phyloP scores from a whole-genome alignment of 164 flowering plant species.

The Dillenia turbinata region DNA sequence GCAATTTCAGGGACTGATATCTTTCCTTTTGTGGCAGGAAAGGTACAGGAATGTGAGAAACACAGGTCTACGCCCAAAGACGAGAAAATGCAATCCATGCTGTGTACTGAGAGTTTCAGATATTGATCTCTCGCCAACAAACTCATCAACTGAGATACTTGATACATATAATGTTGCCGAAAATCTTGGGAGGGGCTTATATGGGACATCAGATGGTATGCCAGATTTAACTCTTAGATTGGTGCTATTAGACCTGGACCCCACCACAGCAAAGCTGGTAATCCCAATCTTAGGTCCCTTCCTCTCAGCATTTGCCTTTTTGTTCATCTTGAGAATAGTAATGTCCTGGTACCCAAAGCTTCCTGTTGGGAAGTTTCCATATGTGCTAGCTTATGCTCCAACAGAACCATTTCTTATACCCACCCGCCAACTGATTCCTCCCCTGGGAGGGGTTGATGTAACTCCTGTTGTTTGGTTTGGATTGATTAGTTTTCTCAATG shows the following conservation, averaged over 20 bases:
- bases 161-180: neutral
- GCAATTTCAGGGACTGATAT: too few species aligned
- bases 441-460: slow-evolving; percentile 95
- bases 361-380: slow-evolving; percentile 90
- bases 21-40: neutral
- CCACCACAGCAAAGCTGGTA: slow-evolving; percentile 73
- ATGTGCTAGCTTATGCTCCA: slow-evolving; percentile 86
- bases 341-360: slow-evolving; percentile 99
- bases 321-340: slow-evolving; percentile 79
- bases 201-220: slow-evolving; percentile 6
- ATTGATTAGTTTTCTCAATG: slow-evolving; percentile 73
- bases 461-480: slow-evolving; percentile 99
- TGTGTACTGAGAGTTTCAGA: slow-evolving; percentile 7
- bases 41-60: neutral
- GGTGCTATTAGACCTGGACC: slow-evolving; percentile 65
- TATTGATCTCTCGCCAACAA: slow-evolving; percentile 5
- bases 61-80: neutral
- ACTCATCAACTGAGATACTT: slow-evolving; percentile 1
- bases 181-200: neutral
- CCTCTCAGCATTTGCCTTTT: slow-evolving; percentile 69
- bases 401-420: slow-evolving; percentile 79
- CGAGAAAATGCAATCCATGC: slow-evolving; percentile 3
- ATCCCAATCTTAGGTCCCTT: slow-evolving; percentile 74
- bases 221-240: slow-evolving; percentile 18
- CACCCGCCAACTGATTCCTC: slow-evolving; percentile 86